Conservation (phyloP, 129 eudicot species). For the Silybum marianum region DNA sequence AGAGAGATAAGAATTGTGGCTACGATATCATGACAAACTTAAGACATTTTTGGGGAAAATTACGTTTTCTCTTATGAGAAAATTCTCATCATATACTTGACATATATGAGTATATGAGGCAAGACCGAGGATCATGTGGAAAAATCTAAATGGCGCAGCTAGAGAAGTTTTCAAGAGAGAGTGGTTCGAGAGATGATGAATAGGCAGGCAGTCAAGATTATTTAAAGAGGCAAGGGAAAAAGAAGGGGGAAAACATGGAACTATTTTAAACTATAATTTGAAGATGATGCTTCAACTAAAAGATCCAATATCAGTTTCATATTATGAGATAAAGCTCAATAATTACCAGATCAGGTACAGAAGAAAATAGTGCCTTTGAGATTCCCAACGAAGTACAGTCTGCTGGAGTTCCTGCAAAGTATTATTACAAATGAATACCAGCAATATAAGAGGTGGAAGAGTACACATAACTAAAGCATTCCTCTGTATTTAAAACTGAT, state of each 20-base stretch:
- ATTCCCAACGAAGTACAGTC: conserved; percentile 89
- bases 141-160: no score
- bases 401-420: conserved; percentile 82
- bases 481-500: not conserved
- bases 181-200: no score
- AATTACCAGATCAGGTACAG: conserved; percentile 81
- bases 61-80: no score
- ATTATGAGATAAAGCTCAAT: not conserved
- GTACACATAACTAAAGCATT: not conserved
- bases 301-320: not conserved
- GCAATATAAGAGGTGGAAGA: not conserved
- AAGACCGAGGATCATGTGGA: no score
- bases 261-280: not conserved
- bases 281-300: not conserved
- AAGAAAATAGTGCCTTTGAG: conserved; percentile 73
- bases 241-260: not conserved
- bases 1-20: no score
- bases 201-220: no score
- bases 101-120: no score
- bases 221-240: no score
- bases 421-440: not conserved
- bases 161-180: no score
- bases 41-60: no score
- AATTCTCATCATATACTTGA: no score
- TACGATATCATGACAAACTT: no score